Base-by-base conservation (phyloP, 208 protist genomes). In the Spironucleus salmonicida region DNA sequence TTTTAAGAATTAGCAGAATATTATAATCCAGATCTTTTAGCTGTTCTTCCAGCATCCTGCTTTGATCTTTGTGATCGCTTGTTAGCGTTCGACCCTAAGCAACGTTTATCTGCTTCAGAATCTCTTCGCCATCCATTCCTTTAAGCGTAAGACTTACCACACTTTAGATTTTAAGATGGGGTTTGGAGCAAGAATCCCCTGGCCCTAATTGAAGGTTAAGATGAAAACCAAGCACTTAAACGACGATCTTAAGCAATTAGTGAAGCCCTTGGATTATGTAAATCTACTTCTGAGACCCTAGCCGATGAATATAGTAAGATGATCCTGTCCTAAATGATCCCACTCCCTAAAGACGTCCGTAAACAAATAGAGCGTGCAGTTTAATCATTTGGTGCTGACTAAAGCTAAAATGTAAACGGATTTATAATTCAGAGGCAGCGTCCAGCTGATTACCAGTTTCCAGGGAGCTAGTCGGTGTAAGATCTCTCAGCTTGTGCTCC, bases 21-120 rank as follows among this genome's bases (percentile, higher is more conserved):
- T 9, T 71, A 71, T 71, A 71, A 71, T 71, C 64, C 64, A n/a
- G 64, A 71, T 49, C 64, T 71, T 45, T 38, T 71, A 38, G 64
- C 64, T 42, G 64, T 71, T 32, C 34, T 71, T 15, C 64, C 64
- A 42, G 7, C 64, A 30, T 45, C 64, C n/a, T 11, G 19, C 7
- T 71, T 71, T 49, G 64, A 71, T n/a, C 64, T 71, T 35, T 71
- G 64, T 38, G 15, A 35, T 15, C 11, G n/a, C 2, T 35, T 71
- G 2, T 35, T 71, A 45, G 64, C 4, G 15, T 71, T 71, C 38
- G 64, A 71, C n/a, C 64, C 64, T 27, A 15, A 71, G n/a, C 27
- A 15, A 4, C 64, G 64, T 49, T 38, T 71, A 49, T 42, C 30
- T 71, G 64, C 64, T 32, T 42, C 64, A 23, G 19, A 71, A 38